Base-by-base conservation (phyloP, 305 asterid species). In the Ilex paraguariensis region DNA sequence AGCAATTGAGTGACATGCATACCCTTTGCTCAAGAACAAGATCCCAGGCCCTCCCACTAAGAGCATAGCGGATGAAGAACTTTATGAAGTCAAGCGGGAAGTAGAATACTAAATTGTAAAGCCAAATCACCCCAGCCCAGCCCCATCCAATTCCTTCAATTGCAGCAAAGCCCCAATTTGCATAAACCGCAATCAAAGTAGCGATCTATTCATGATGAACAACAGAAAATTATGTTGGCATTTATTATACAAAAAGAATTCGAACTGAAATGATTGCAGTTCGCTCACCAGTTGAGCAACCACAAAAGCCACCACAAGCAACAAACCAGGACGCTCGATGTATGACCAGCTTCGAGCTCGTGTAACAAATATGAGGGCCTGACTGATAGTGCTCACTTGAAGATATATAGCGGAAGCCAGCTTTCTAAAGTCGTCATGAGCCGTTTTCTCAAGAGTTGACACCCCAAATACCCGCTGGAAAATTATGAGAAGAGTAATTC, bases 381-480 rank as follows among this genome's bases (percentile, higher is more conserved):
- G 99, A 63, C 99, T 93, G 69, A 93, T 84, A 8, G 95, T 93
- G 89, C 99, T 93, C 77, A 93, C 97, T 87, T 93, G 99, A 69
- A 93, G 99, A 75, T 93, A 93, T 66, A 93, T 79, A 31, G 97
- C 99, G 10, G 99, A 90, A 12, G 97, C 97, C 32, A 93, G 99
- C 86, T 93, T 93, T 69, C 95, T 79, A 53, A 90, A 90, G 83
- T 93, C 97, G 44, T 93, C 96, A 32, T 76, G 86, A 46, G 99
- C 97, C 10, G 93, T 84, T 73, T 93, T 93, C 76, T 93, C 96
- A 32, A 93, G 97, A 13, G 97, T 90, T 15, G 96, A 45, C 72
- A 93, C 99, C 63, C 99, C 97, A 69, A 93, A 93, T 10, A 62
- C 49, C 40, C 80, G 69, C 99, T 93, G 81, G 31, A n/a, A 73